Percentiles rank a stretch among this genome's conserved stretches.
These are phyloP conservation scores for Rhododendron vialii DNA, from an alignment of 148 eudicot species.

Conservation along the genomic window DNA sequence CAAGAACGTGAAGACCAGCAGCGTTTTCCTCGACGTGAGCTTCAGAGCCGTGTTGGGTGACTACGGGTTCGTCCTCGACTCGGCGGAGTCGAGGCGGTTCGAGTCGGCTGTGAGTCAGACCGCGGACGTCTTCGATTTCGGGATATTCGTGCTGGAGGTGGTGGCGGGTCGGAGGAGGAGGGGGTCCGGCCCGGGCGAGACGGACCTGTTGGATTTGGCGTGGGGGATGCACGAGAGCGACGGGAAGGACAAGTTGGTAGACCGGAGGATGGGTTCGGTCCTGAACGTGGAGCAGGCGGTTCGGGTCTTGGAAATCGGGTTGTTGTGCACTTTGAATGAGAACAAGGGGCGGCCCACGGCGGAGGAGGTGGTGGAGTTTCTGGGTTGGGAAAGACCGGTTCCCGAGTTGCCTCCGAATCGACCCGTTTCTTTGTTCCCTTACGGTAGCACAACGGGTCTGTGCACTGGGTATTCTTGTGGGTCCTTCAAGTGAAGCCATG, in stretches of 20 bases:
- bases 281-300: slow-evolving; percentile 52
- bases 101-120: slow-evolving; percentile 47
- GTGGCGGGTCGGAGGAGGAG: slow-evolving; percentile 47
- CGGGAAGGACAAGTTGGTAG: slow-evolving; percentile 51
- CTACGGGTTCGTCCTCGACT: slow-evolving; percentile 47
- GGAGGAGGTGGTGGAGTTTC: slow-evolving; percentile 47
- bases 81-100: slow-evolving; percentile 40
- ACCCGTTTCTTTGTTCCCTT: slow-evolving; percentile 52
- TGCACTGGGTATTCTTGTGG: slow-evolving; percentile 37
- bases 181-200: slow-evolving; percentile 17
- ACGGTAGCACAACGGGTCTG: slow-evolving; percentile 33
- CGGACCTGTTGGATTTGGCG: slow-evolving; percentile 63
- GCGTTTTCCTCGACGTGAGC: slow-evolving; percentile 68
- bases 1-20: slow-evolving; percentile 57
- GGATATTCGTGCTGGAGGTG: slow-evolving; percentile 52
- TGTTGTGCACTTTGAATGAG: slow-evolving; percentile 67
- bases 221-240: slow-evolving; percentile 61
- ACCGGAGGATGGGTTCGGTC: slow-evolving; percentile 57
- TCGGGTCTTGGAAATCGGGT: slow-evolving; percentile 58
- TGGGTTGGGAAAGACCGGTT: slow-evolving; percentile 33
- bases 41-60: slow-evolving; percentile 66
- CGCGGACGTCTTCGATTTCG: slow-evolving; percentile 68
- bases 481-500: slow-evolving; percentile 28
- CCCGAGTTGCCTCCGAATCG: slow-evolving; percentile 59
- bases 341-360: slow-evolving; percentile 59